A percentile compares a stretch with the other conserved stretches of the same genome.
phyloP scores from a whole-genome alignment of 2,329 filamentous ascomycete species.

The Samsoniella hepiali region DNA sequence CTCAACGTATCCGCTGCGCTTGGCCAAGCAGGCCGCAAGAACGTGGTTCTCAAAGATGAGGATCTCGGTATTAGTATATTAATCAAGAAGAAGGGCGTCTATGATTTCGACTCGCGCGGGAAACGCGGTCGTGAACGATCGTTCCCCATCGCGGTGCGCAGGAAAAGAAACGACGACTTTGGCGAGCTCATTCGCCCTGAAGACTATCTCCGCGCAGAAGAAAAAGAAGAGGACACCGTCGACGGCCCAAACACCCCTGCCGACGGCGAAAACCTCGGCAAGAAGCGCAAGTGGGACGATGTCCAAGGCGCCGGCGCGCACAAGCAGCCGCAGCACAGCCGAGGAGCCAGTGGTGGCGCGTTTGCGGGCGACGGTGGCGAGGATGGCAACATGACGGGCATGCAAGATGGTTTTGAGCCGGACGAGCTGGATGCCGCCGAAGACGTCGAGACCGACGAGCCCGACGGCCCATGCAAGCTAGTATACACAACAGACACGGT shows the following conservation, averaged over 20 bases:
- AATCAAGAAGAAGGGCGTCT: constrained; percentile 82
- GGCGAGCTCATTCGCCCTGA: constrained; percentile 91
- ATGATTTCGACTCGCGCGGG: constrained; percentile 86
- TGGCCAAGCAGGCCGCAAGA: constrained; percentile 79
- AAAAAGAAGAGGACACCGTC: constrained; percentile 72
- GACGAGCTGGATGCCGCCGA: constrained; percentile 60
- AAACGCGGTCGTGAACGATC: constrained; percentile 91
- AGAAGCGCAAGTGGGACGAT: constrained; percentile 94
- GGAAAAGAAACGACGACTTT: constrained; percentile 82
- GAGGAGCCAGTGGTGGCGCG: constrained; percentile 45
- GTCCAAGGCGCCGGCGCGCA: constrained; percentile 40
- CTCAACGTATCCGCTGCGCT: constrained; percentile 84
- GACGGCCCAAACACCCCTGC: constrained; percentile 41
- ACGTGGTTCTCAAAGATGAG: constrained; percentile 80
- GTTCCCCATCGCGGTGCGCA: constrained; percentile 80
- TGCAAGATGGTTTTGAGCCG: constrained; percentile 39
- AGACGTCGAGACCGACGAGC: constrained; percentile 50
- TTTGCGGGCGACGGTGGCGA: constrained; percentile 34
- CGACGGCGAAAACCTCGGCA: constrained; percentile 67
- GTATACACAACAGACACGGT: constrained; percentile 62
- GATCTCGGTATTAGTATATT: constrained; percentile 91
- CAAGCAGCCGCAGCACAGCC: constrained; percentile 57
- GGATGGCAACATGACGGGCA: constrained; percentile 21
- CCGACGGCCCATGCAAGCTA: constrained; percentile 70
- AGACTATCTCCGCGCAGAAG: constrained; percentile 89